Evolutionary conservation across 75 land plant genomes (phyloP).

Genomic region (Cryptomeria japonica): DNA sequence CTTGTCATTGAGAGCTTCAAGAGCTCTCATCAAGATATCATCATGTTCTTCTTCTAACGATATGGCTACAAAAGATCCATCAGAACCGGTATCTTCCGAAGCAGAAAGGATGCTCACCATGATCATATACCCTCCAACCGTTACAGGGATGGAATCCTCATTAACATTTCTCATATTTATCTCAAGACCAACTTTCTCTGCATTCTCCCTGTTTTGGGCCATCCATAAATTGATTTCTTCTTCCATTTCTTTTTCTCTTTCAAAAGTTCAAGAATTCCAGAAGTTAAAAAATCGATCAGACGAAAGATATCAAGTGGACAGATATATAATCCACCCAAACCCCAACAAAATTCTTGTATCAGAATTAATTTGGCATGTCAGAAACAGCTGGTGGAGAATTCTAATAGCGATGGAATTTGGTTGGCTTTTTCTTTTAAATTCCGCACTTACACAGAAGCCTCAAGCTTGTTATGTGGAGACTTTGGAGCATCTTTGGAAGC

Average conservation of each 20-base stretch:
- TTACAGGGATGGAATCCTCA: background rate
- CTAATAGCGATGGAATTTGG: no score
- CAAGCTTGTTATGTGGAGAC: no score
- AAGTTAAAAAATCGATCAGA: background rate
- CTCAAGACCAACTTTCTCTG: background rate
- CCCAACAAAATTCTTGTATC: no score
- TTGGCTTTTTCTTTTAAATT: no score
- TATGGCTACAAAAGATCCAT: background rate
- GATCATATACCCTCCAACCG: background rate
- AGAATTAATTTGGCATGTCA: no score
- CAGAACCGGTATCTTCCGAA: background rate
- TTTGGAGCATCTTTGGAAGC: no score
- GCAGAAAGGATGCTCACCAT: background rate
- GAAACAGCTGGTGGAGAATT: no score
- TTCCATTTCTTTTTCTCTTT: background rate
- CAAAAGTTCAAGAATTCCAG: background rate
- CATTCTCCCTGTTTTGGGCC: background rate
- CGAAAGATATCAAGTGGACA: no score
- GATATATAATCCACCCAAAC: no score
- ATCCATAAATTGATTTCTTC: background rate
- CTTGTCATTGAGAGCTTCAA: constrained; percentile 22
- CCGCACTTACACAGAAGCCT: no score
- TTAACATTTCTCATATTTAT: background rate
- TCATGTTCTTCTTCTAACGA: background rate
- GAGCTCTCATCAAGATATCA: constrained; percentile 13